Evolutionary conservation across 768 basidiomycete genomes (phyloP), one percentile per base, ranked within the genome.

Genomic region (Candolleomyces efflorescens): DNA sequence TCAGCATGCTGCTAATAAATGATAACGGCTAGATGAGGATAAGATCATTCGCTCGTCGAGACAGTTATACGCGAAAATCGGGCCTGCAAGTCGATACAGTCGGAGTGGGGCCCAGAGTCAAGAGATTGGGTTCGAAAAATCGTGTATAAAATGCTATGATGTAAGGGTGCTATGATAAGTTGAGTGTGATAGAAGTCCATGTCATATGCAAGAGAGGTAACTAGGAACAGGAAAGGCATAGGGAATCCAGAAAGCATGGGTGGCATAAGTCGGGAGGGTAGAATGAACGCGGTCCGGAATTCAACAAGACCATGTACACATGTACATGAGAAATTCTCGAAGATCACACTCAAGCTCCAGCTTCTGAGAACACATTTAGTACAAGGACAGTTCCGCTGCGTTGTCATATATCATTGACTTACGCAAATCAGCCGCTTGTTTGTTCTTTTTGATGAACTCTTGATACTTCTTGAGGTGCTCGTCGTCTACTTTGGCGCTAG

Each of bases 251-350:
- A 15, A 45, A 22, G 53, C 12, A 26, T 49, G 18, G 10, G 26
- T 5, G 11, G 17, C 12, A n/a, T n/a, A 22, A 17, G n/a, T 17
- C 20, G 5, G 36, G 23, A 20, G 54, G 64, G 17, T 59, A 65
- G 64, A 65, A 36, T 67, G 12, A 67, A 55, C 24, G 58, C 38
- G 26, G 60, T 63, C 3, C 61, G 39, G 15, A 22, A n/a, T n/a
- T n/a, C n/a, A n/a, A n/a, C n/a, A n/a, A n/a, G n/a, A n/a, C n/a
- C n/a, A n/a, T n/a, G n/a, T n/a, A n/a, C n/a, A n/a, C n/a, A n/a
- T n/a, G n/a, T n/a, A n/a, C n/a, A n/a, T n/a, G n/a, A n/a, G n/a
- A n/a, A n/a, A n/a, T 32, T 32, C 32, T 32, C 32, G 32, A 11
- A 32, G 32, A 5, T 32, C 11, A 32, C 32, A 32, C 32, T 32